Conservation (phyloP, 805 yeast species). For the Hagleromyces aurorensis region DNA sequence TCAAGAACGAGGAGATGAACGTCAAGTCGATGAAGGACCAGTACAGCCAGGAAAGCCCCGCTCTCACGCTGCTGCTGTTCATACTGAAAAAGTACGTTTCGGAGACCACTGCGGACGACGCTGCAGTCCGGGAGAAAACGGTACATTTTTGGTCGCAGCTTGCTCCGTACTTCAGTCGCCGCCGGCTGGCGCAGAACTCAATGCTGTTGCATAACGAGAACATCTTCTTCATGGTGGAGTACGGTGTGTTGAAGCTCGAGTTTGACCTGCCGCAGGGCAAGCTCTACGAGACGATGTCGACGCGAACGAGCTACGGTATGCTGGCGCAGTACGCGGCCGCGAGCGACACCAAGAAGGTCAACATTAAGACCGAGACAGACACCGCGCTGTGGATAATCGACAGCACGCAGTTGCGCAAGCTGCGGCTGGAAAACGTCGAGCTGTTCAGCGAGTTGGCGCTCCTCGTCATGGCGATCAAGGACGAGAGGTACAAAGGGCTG, state of each 20-base stretch:
- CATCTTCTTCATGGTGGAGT: slow-evolving; percentile 48
- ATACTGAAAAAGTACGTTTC: slow-evolving; percentile 27
- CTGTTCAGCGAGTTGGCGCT: slow-evolving; percentile 57
- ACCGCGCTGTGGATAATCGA: slow-evolving; percentile 64
- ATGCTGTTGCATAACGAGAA: slow-evolving; percentile 30
- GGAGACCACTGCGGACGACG: slow-evolving; percentile 19
- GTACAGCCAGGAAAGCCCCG: slow-evolving; percentile 18
- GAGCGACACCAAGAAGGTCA: slow-evolving; percentile 37
- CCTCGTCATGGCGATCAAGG: slow-evolving; percentile 53
- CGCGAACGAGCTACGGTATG: slow-evolving; percentile 49
- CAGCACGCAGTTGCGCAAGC: slow-evolving; percentile 35
- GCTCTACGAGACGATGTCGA: slow-evolving; percentile 41
- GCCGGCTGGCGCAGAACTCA: slow-evolving; percentile 42
- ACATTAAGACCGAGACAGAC: slow-evolving; percentile 50
- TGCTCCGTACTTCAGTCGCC: slow-evolving; percentile 48
- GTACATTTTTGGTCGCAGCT: slow-evolving; percentile 58
- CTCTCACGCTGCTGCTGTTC: slow-evolving; percentile 23
- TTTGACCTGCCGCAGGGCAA: slow-evolving; percentile 39
- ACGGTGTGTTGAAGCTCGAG: slow-evolving; percentile 46
- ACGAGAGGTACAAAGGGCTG: slow-evolving; percentile 65
- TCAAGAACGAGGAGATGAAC: slow-evolving; percentile 24
- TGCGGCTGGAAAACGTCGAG: slow-evolving; percentile 43
- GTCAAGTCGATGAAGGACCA: slow-evolving; percentile 17
- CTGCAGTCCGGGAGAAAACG: slow-evolving; percentile 30
- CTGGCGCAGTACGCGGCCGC: slow-evolving; percentile 32